phyloP scores from a whole-genome alignment of 2,329 filamentous ascomycete species.

The Nemania sp. region DNA sequence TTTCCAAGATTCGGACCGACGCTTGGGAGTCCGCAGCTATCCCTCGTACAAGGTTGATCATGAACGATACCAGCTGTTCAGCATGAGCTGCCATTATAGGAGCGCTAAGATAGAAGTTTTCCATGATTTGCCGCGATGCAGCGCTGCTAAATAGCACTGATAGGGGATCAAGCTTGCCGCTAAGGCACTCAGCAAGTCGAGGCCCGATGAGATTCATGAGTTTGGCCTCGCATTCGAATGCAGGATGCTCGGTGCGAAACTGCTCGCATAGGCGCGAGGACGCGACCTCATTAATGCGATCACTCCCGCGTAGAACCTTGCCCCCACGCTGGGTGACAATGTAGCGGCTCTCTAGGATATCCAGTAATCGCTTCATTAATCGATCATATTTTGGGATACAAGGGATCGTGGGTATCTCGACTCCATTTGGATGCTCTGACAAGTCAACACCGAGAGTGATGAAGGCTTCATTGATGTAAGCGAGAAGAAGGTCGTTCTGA shows the following conservation, averaged over 20 bases:
- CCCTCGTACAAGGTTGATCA: neutral
- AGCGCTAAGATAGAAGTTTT: neutral
- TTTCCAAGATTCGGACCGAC: slow-evolving; percentile 4
- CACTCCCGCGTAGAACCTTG: slow-evolving; percentile 7
- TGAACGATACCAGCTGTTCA: slow-evolving; percentile 6
- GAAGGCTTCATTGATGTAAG: slow-evolving; percentile 10
- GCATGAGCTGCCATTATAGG: slow-evolving; percentile 3
- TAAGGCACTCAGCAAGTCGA: slow-evolving; percentile 10
- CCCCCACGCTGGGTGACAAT: neutral
- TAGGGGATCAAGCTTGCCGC: slow-evolving; percentile 5
- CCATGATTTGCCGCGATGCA: slow-evolving; percentile 5
- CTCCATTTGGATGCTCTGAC: slow-evolving; percentile 4
- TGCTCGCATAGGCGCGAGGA: slow-evolving; percentile 9
- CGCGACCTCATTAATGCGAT: neutral
- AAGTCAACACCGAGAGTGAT: slow-evolving; percentile 5
- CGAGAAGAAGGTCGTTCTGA: slow-evolving; percentile 1
- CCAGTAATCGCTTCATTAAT: slow-evolving; percentile 4
- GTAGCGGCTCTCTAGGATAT: slow-evolving; percentile 4
- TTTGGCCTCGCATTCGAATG: slow-evolving; percentile 5
- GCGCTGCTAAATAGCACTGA: slow-evolving; percentile 6
- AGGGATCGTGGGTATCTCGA: slow-evolving; percentile 4
- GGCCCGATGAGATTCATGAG: slow-evolving; percentile 10
- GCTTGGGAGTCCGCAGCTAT: neutral
- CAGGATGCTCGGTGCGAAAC: neutral
- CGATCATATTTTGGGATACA: slow-evolving; percentile 7